Evolutionary conservation across 139 green algal genomes (phyloP).

Genomic region (Mesotaenium endlicherianum): DNA sequence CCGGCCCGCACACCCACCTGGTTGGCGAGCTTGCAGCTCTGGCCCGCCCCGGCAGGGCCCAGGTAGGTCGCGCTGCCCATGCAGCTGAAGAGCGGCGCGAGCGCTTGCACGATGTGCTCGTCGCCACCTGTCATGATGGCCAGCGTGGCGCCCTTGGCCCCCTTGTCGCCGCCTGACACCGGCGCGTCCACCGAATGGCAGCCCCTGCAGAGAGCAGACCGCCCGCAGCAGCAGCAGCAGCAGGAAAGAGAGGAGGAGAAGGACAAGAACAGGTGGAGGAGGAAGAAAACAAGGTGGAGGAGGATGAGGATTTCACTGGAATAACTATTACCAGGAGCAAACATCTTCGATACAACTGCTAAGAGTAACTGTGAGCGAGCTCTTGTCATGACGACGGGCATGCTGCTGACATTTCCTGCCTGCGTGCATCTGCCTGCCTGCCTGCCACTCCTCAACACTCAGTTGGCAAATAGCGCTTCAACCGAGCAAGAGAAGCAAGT

Average conservation of each 20-base stretch:
- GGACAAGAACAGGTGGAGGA: neutral
- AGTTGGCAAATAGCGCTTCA: no score
- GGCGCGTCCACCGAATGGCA: slow-evolving; percentile 40
- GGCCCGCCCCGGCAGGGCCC: slow-evolving; percentile 26
- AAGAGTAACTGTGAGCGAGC: no score
- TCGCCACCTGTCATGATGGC: slow-evolving; percentile 37
- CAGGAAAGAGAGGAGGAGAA: neutral
- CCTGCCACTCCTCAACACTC: no score
- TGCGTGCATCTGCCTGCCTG: no score
- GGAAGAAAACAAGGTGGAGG: no score
- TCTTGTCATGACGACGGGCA: no score
- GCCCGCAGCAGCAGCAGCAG: neutral
- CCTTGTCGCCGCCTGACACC: slow-evolving; percentile 48
- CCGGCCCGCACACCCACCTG: no score
- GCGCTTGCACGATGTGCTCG: neutral
- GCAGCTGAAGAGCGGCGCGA: slow-evolving; percentile 23
- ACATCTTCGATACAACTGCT: no score
- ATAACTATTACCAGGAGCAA: no score
- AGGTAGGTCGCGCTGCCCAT: slow-evolving; percentile 43
- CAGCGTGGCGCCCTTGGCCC: slow-evolving; percentile 20
- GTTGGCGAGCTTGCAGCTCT: slow-evolving; percentile 48
- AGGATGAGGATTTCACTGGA: no score
- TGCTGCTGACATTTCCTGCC: no score
- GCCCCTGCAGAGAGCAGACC: slow-evolving; percentile 20
- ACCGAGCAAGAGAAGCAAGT: no score